A percentile compares a stretch with the other conserved stretches of the same genome.
These are phyloP conservation scores for Thalassiosira oceanica DNA, from an alignment of 352 stramenopile genomes.

Conservation along the genomic window DNA sequence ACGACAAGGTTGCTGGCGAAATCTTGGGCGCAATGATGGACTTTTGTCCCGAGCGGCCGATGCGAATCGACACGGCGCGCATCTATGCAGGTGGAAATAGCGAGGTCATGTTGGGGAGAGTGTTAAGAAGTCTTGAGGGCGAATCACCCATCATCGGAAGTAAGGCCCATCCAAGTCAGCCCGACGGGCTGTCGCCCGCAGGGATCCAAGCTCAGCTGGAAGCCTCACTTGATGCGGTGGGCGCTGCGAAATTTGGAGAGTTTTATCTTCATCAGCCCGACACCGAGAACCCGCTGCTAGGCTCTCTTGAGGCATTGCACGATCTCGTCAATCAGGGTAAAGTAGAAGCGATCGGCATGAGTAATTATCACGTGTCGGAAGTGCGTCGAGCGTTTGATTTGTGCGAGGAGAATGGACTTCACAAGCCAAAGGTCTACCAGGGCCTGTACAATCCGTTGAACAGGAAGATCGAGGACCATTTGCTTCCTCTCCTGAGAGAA, in stretches of 20 bases:
- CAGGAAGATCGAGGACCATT: conserved; percentile 76
- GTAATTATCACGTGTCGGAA: conserved; percentile 81
- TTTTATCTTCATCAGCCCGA: conserved; percentile 86
- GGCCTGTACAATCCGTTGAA: conserved; percentile 86
- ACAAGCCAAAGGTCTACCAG: conserved; percentile 81
- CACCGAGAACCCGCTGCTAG: conserved; percentile 64
- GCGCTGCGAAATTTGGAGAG: conserved; percentile 54
- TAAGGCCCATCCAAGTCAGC: conserved; percentile 79
- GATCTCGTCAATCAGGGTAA: conserved; percentile 64
- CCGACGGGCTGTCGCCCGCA: conserved; percentile 60
- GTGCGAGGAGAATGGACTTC: conserved; percentile 72
- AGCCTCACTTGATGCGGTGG: conserved; percentile 62
- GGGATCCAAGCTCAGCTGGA: conserved; percentile 74
- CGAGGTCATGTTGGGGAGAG: conserved; percentile 36
- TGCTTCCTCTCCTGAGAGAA: conserved; percentile 72
- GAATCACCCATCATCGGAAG: conserved; percentile 46
- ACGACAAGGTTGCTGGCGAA: conserved; percentile 51
- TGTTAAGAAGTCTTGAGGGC: background rate
- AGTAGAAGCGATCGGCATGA: conserved; percentile 78
- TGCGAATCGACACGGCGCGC: conserved; percentile 71
- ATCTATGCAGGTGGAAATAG: conserved; percentile 78
- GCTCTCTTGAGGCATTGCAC: conserved; percentile 68
- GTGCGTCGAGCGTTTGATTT: conserved; percentile 77
- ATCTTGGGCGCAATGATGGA: conserved; percentile 72
- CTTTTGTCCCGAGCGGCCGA: conserved; percentile 18